These are phyloP conservation scores for Phytophthora idaei DNA, from an alignment of 352 stramenopile genomes.

Conservation along the genomic window DNA sequence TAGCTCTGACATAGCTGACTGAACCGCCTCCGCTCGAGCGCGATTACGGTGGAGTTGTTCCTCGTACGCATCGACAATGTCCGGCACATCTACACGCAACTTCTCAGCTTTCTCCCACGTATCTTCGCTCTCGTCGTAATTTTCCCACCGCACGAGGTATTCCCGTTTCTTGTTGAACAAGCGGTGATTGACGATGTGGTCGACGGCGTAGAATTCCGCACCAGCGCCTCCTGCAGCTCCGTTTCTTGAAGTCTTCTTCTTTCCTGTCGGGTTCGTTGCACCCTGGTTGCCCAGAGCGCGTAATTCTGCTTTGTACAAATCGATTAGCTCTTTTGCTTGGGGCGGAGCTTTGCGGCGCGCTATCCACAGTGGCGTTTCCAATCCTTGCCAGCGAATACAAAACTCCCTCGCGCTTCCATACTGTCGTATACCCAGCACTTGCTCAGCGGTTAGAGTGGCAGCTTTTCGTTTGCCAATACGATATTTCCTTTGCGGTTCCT, in stretches of 20 bases:
- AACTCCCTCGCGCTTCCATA: slow-evolving; percentile 37
- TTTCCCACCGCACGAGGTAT: slow-evolving; percentile 75
- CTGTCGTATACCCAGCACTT: slow-evolving; percentile 37
- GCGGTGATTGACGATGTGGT: slow-evolving; percentile 66
- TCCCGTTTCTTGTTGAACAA: slow-evolving; percentile 45
- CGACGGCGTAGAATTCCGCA: slow-evolving; percentile 52
- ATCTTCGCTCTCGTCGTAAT: slow-evolving; percentile 66
- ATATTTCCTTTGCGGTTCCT: slow-evolving; percentile 9
- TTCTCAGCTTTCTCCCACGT: slow-evolving; percentile 65
- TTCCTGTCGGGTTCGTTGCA: slow-evolving; percentile 5
- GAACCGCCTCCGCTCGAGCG: slow-evolving; percentile 11
- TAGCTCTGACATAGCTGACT: slow-evolving; percentile 17
- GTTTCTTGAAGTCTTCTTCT: slow-evolving; percentile 15
- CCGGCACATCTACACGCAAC: slow-evolving; percentile 54
- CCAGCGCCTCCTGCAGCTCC: slow-evolving; percentile 3
- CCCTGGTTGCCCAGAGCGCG: slow-evolving; percentile 2
- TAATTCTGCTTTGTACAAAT: slow-evolving; percentile 28
- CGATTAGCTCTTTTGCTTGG: slow-evolving; percentile 43
- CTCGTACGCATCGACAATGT: slow-evolving; percentile 68
- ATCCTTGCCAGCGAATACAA: slow-evolving; percentile 40
- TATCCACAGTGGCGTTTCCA: slow-evolving; percentile 40
- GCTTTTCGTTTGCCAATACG: slow-evolving; percentile 34
- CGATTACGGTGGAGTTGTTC: slow-evolving; percentile 13
- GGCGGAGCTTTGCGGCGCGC: slow-evolving; percentile 32
- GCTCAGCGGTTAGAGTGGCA: slow-evolving; percentile 26